Base-by-base conservation (phyloP, 306 rosid genomes). In the Lotus japonicus region DNA sequence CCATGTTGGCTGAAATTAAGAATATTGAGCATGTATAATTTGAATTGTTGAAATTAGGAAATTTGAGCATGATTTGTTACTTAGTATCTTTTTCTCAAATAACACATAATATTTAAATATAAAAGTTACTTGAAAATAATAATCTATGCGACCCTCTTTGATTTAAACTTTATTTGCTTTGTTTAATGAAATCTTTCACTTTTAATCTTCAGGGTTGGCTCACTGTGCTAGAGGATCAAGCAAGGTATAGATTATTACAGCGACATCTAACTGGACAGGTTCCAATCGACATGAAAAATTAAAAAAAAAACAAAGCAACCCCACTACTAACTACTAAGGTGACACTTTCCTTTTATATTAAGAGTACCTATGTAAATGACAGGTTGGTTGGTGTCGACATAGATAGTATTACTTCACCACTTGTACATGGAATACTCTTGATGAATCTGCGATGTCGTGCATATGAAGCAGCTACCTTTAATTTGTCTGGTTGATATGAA, bases 241-340 rank as follows among this genome's bases (percentile, higher is more conserved):
- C 44, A 70, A 77, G 77, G 72, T 11, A 61, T 44, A 16, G 58
- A 44, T 68, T 13, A 15, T 55, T 28, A 11, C 17, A 76, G 33
- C 14, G 11, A 45, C 39, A 60, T 38, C 2, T 26, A 19, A 16
- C 43, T 4, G 19, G 9, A 54, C 8, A 18, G 41, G 19, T 62
- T 41, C 55, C 41, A 2, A 54, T 9, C 12, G 15, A 26, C 12
- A 41, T 11, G 31, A 4, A 17, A 55, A 13, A 41, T 11, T 16
- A 4, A 17, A 55, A 17, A 26, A 14, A 44, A 42, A 15, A 0
- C 31, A 70, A 66, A 67, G 26, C 28, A 21, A 46, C 21, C n/a
- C 3, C 12, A 11, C 14, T 31, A 31, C 42, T 3, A n/a, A n/a
- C n/a, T 26, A 26, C 43, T 6, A 8, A 35, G 15, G 43, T 38